phyloP scores from a whole-genome alignment of 2,329 filamentous ascomycete species.

The Raffaelea ambrosiae region DNA sequence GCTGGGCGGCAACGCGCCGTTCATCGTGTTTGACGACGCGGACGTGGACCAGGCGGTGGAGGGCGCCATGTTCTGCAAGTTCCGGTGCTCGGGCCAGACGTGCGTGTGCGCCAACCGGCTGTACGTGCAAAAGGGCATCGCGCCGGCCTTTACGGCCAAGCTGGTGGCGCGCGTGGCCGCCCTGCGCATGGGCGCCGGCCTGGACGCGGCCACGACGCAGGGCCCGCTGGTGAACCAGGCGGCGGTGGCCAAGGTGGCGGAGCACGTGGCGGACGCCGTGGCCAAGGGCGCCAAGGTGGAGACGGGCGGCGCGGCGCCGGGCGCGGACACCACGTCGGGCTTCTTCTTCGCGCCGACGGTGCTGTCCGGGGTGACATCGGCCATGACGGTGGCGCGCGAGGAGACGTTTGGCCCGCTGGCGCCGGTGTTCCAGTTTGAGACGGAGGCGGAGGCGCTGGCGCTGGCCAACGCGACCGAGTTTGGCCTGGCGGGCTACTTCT shows the following conservation, averaged over 20 bases:
- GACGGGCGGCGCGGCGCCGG: conserved; percentile 37
- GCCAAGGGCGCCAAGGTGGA: conserved; percentile 13
- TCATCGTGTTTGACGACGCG: conserved; percentile 55
- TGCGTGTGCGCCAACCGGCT: conserved; percentile 40
- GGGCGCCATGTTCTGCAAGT: conserved; percentile 32
- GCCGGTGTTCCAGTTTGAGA: conserved; percentile 15
- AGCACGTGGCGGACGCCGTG: conserved; percentile 13
- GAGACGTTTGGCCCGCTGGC: conserved; percentile 17
- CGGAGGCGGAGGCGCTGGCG: conserved; percentile 23
- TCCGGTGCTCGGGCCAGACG: conserved; percentile 42
- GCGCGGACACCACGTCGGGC: conserved; percentile 29
- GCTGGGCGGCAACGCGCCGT: conserved; percentile 56
- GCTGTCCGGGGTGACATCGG: conserved; percentile 39
- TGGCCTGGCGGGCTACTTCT: conserved; percentile 22
- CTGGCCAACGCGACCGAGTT: conserved; percentile 26
- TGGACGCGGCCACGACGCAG: conserved; percentile 9
- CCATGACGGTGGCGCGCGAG: conserved; percentile 11
- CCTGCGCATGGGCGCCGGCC: conserved; percentile 8
- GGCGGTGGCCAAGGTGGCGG: conserved; percentile 12
- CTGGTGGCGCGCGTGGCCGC: conserved; percentile 10
- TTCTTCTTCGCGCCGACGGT: conserved; percentile 68
- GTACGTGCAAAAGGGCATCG: conserved; percentile 14
- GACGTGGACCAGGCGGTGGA: conserved; percentile 48
- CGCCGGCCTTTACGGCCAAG: conserved; percentile 12
- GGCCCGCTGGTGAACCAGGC: conserved; percentile 14